A percentile compares a stretch with the other conserved stretches of the same genome.
phyloP scores from a whole-genome alignment of 208 protist species.

The Acanthamoeba lenticulata region DNA sequence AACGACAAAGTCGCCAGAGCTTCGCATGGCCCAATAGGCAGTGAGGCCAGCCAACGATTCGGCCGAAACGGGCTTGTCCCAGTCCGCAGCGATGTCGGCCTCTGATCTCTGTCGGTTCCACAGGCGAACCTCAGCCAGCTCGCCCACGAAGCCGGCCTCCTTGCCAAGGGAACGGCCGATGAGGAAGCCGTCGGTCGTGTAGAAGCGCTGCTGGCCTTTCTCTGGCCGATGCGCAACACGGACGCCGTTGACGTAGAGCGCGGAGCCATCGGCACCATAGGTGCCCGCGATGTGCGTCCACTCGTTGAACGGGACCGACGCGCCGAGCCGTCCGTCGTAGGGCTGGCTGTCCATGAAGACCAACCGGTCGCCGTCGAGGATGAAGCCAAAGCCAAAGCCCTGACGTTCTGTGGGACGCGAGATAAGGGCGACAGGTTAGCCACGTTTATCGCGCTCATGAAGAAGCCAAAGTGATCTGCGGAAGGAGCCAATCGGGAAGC shows the following conservation, averaged over 20 bases:
- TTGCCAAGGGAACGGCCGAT: neutral
- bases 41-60: neutral
- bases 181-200: neutral
- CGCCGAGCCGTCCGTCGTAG: neutral
- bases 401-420: neutral
- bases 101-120: neutral
- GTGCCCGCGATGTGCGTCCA: neutral
- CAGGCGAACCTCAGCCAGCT: conserved; percentile 10
- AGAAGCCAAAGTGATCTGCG: neutral
- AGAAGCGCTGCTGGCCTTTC: neutral
- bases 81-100: neutral
- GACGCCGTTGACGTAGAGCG: neutral
- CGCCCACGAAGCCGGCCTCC: neutral
- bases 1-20: neutral
- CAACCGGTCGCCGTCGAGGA: neutral
- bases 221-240: neutral
- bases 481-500: neutral
- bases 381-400: neutral
- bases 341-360: neutral
- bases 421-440: too few relatives aligned
- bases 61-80: neutral
- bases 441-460: too few relatives aligned
- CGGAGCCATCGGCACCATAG: neutral
- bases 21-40: conserved; percentile 50
- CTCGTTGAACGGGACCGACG: neutral